phyloP scores from a whole-genome alignment of 345 rosid species.

The Salix udensis region DNA sequence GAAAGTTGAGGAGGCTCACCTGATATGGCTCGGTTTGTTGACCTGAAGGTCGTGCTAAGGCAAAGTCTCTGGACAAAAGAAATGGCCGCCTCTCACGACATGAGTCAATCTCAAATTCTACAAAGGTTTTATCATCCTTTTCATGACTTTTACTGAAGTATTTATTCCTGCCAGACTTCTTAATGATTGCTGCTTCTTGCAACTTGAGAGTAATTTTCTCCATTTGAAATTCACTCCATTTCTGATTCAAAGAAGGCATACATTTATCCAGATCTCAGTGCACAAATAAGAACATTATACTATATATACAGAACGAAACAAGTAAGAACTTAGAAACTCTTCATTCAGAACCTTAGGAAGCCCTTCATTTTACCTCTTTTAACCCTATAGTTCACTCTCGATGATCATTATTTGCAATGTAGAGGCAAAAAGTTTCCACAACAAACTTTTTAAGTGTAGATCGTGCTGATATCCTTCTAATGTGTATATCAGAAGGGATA shows the following conservation, averaged over 20 bases:
- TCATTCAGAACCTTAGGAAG: not conserved
- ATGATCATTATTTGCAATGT: not conserved
- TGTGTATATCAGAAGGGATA: not conserved
- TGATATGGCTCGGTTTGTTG: slow-evolving; percentile 18
- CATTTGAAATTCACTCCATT: slow-evolving; percentile 32
- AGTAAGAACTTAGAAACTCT: not conserved
- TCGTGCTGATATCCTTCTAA: no score
- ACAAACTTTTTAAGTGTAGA: no score
- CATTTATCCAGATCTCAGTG: not conserved
- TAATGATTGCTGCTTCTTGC: slow-evolving; percentile 16
- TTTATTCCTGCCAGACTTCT: not conserved
- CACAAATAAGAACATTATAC: not conserved
- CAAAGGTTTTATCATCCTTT: slow-evolving; percentile 23
- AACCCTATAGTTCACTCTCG: not conserved
- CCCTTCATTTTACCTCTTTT: not conserved
- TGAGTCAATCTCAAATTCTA: slow-evolving; percentile 22
- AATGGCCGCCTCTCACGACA: slow-evolving; percentile 28
- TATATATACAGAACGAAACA: not conserved
- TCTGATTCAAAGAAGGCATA: slow-evolving; percentile 22
- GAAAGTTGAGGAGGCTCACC: slow-evolving; percentile 19
- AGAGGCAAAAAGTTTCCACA: no score
- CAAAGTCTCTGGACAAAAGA: slow-evolving; percentile 42
- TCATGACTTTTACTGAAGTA: not conserved
- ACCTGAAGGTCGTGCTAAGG: slow-evolving; percentile 27
- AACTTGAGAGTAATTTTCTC: slow-evolving; percentile 21